phyloP scores from a whole-genome alignment of 1,139 yeast genomes.

The Saccharomyces hybrid region DNA sequence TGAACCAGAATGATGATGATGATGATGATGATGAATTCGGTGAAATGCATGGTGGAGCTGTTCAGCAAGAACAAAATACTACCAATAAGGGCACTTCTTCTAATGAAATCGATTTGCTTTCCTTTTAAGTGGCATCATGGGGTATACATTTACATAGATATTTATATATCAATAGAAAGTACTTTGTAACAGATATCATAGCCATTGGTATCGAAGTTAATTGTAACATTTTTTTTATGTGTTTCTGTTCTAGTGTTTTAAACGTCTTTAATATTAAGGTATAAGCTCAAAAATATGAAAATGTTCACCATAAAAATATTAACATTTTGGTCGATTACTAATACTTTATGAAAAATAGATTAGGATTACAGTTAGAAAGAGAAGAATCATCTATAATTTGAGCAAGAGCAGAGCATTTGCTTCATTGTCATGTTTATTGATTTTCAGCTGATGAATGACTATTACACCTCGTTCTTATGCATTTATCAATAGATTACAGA shows the following conservation, averaged over 20 bases:
- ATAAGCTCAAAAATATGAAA: too few relatives aligned
- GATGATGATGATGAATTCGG: slow-evolving; percentile 29
- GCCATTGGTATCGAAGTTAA: neutral
- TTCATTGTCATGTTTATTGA: too few relatives aligned
- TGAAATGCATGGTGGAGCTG: slow-evolving; percentile 14
- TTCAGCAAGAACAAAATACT: neutral
- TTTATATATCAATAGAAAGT: neutral
- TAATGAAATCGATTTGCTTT: neutral
- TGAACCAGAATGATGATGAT: slow-evolving; percentile 13
- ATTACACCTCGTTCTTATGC: too few relatives aligned
- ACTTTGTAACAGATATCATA: neutral
- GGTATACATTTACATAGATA: neutral
- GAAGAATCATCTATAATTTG: too few relatives aligned
- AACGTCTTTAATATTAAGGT: too few relatives aligned
- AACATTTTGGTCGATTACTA: neutral
- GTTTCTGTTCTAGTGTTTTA: too few relatives aligned
- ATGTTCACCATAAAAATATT: neutral
- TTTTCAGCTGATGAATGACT: too few relatives aligned
- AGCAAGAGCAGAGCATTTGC: too few relatives aligned
- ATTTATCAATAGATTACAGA: too few relatives aligned
- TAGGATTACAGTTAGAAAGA: too few relatives aligned
- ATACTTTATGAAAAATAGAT: neutral
- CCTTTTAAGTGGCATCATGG: neutral
- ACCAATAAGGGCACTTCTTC: neutral
- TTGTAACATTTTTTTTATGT: too few relatives aligned